A percentile compares a stretch with the other conserved stretches of the same genome.
These are phyloP conservation scores for Pyrrhoderma lamaoense DNA, from an alignment of 1,284 basidiomycete species.

Conservation along the genomic window DNA sequence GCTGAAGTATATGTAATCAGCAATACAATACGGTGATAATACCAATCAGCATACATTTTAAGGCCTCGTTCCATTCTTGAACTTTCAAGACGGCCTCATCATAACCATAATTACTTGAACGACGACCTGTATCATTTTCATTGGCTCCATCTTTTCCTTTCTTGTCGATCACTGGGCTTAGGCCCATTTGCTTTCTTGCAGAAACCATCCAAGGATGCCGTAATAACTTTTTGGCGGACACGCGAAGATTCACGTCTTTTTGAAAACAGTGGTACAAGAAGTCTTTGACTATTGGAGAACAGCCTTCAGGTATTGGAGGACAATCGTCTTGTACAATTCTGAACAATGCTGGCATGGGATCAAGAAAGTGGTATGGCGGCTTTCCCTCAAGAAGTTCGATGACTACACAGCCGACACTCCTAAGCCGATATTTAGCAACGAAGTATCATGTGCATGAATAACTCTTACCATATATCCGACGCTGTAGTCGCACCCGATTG, in stretches of 20 bases:
- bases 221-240: constrained; percentile 89
- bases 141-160: constrained; percentile 35
- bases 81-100: constrained; percentile 93
- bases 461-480: constrained; percentile 90
- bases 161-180: constrained; percentile 33
- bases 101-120: constrained; percentile 76
- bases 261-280: constrained; percentile 98
- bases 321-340: constrained; percentile 97
- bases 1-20: constrained; percentile 21
- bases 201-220: constrained; percentile 94
- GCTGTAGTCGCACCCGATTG: constrained; percentile 95
- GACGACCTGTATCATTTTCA: constrained; percentile 36
- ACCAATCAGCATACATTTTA: constrained; percentile 60
- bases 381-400: constrained; percentile 95
- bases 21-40: constrained; percentile 1
- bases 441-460: neutral
- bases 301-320: constrained; percentile 92
- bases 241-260: constrained; percentile 91
- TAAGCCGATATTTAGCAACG: constrained; percentile 24
- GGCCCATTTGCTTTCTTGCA: constrained; percentile 65
- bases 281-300: constrained; percentile 90
- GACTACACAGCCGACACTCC: constrained; percentile 93
- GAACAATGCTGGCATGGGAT: constrained; percentile 97
- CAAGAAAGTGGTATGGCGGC: constrained; percentile 91
- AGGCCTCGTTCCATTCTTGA: constrained; percentile 96